Evolutionary conservation across 2,329 filamentous ascomycete genomes (phyloP), one percentile per base, ranked within the genome.

Genomic region (Coniochaeta sp.): DNA sequence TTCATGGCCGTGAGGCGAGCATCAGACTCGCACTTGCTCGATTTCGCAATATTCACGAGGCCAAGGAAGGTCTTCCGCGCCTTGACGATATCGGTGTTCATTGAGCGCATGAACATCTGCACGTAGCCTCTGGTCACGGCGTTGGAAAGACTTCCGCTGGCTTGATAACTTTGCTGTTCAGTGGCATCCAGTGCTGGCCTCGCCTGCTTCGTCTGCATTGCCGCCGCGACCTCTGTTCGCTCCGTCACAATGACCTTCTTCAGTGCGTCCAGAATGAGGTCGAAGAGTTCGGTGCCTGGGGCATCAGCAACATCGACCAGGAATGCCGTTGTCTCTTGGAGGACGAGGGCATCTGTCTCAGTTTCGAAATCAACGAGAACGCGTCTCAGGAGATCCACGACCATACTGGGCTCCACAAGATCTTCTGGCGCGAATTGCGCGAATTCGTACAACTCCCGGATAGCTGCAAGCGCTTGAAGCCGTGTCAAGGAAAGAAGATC

Each of bases 1-100:
- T 89, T 90, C 74, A 91, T 81, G 2, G 86, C 84, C 12, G 83
- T 85, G 24, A 94, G 71, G 6, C 88, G 84, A 49, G 87, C 84
- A 66, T 89, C 84, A 6, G 78, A 72, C 53, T 87, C 85, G 55
- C 79, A 82, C 28, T 76, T 71, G 26, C 73, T 75, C 14, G 78
- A 78, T 57, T 77, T 78, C 6, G 79, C 82, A 57, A 91, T 82
- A 50, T 75, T 74, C 38, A 91, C 70, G 5, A 92, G 68, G 8
- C 79, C 72, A 48, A 82, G 75, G 59, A 83, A 91, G 0, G 85
- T 69, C 47, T 75, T 76, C 20, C 77, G 71, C 12, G 85, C 81
- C 66, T 91, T 92, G 13, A 67, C 67, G 7, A 79, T 78, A 51
- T 87, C 83, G 27, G 71, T 72, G 57, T 85, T 83, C 71, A 95